Base-by-base conservation (phyloP, 192 early-diverging fungal genomes). In the Nowakowskiella sp. region DNA sequence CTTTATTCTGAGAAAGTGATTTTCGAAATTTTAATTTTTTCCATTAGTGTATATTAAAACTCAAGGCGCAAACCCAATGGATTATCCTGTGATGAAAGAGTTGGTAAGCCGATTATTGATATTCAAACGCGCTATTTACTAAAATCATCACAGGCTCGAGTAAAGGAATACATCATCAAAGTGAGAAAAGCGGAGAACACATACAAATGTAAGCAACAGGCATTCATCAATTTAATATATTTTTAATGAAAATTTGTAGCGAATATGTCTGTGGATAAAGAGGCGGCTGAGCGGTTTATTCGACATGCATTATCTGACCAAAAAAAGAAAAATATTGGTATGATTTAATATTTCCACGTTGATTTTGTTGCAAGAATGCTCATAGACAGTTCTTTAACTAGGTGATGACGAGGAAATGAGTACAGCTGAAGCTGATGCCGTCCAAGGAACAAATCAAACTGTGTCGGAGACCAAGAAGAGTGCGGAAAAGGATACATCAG, bases 21-120 rank as follows among this genome's bases (percentile, higher is more conserved):
- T 47, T 7, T 47, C 7, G 6, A 47, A 16, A 16, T 16, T 6
- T 29, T 10, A 16, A 6, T 10, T 8, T 8, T 47, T 29, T n/a
- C n/a, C n/a, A n/a, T n/a, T 31, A 62, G 60, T 57, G 13, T 62
- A 57, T 25, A 42, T 62, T 9, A 47, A 34, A 30, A 62, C 53
- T 28, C 24, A 62, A 26, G 60, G 60, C 7, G 27, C 23, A 4
- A 26, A 16, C 19, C 48, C 60, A 10, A 32, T 50, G 23, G 47
- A 55, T 7, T 53, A 60, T 46, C 60, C 52, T 6, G 47, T 62
- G 4, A 55, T 56, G 24, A 8, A 25, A 39, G 60, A 58, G 24
- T 27, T 62, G 28, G 30, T 42, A n/a, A n/a, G n/a, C n/a, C n/a
- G n/a, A n/a, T n/a, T n/a, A n/a, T n/a, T n/a, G n/a, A n/a, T n/a